Evolutionary conservation across 345 rosid genomes (phyloP).

Genomic region (Litchi chinensis): DNA sequence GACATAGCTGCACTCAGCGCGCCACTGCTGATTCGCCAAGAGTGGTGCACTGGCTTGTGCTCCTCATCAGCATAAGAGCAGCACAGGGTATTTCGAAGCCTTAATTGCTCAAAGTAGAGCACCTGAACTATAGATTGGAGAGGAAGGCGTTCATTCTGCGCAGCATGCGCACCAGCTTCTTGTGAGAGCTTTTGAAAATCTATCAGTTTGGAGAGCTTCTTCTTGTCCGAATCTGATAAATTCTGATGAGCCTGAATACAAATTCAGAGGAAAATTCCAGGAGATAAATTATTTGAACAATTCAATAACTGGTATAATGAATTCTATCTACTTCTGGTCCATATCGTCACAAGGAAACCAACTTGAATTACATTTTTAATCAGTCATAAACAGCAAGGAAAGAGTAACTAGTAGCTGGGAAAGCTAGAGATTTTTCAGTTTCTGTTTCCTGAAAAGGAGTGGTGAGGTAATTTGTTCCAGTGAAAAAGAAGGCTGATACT

Average conservation of each 20-base stretch:
- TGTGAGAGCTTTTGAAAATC: constrained; percentile 97
- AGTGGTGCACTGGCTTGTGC: constrained; percentile 66
- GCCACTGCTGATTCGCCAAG: constrained; percentile 93
- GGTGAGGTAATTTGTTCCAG: neutral
- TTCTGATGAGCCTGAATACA: constrained; percentile 71
- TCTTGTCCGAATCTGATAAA: constrained; percentile 77
- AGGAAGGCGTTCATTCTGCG: constrained; percentile 93
- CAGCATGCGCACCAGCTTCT: constrained; percentile 98
- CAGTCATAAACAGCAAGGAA: constrained; percentile 2
- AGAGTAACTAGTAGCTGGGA: neutral
- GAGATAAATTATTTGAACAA: neutral
- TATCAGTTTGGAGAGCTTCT: constrained; percentile 73
- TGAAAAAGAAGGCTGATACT: neutral
- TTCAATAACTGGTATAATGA: neutral
- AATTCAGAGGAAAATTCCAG: neutral
- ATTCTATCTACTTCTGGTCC: neutral
- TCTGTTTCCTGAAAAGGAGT: neutral
- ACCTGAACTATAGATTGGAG: constrained; percentile 96
- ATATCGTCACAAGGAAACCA: neutral
- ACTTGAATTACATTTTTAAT: neutral
- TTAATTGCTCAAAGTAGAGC: constrained; percentile 90
- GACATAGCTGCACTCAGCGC: constrained; percentile 98
- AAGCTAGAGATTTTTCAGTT: neutral
- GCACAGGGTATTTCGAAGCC: constrained; percentile 76
- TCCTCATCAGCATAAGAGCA: constrained; percentile 71